Evolutionary conservation across 768 basidiomycete species (phyloP), one percentile per base, ranked within the genome.

Genomic region (Neoboletus brunneissimus): DNA sequence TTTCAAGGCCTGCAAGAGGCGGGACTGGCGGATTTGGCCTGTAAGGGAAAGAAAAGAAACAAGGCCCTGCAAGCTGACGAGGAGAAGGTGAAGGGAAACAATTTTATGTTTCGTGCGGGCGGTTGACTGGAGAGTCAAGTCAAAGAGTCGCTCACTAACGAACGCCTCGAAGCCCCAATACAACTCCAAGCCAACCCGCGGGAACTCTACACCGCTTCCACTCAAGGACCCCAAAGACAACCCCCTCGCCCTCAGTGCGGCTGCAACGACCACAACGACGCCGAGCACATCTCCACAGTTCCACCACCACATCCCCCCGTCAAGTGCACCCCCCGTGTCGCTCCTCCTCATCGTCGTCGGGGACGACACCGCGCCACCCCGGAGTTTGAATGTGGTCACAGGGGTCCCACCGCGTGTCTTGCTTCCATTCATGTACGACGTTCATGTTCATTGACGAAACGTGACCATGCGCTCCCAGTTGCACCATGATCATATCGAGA

Each of bases 341-440:
- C 47, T 22, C 44, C 42, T 31, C 34, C 48, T 31, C 47, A 10
- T 52, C 59, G n/a, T 45, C 48, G 50, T 38, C 46, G 41, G 35
- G 34, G 35, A 42, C 44, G 31, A 44, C 18, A 22, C 56, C 25
- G 45, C 54, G 53, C 55, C 61, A 63, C 61, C 51, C 15, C 67
- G 67, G 69, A 69, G 67, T 71, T 69, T 66, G 60, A 69, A 71
- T 71, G 27, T 37, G 54, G 59, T 58, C 50, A 42, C 58, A 43
- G 70, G 71, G 70, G 70, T 71, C 71, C 59, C 31, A 8, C 29
- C 58, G 44, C 64, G 31, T 70, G 69, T 58, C 38, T 35, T 5
- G 49, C 48, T 34, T 44, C 47, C n/a, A n/a, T n/a, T n/a, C n/a
- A n/a, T n/a, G n/a, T n/a, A n/a, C n/a, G n/a, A n/a, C n/a, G n/a